phyloP scores from a whole-genome alignment of 129 eudicot genomes.

The Lactuca sativa region DNA sequence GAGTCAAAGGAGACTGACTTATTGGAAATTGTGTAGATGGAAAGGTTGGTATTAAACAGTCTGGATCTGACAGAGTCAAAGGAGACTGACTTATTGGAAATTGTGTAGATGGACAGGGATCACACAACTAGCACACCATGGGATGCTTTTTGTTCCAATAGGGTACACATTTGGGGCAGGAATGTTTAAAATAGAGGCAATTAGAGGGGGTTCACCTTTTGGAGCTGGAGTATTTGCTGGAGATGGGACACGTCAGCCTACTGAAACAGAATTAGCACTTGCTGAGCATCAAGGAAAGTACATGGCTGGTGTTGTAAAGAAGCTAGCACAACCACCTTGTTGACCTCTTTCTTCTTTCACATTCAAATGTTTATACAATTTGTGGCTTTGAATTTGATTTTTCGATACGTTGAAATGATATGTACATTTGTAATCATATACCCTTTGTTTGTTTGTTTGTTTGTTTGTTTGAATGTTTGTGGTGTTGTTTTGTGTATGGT shows the following conservation, averaged over 20 bases:
- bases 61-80: too few relatives aligned
- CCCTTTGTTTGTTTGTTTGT: not conserved
- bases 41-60: slow-evolving; percentile 40
- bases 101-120: slow-evolving; percentile 85
- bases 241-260: slow-evolving; percentile 80
- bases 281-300: slow-evolving; percentile 98
- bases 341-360: slow-evolving; percentile 28
- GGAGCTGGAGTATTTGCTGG: slow-evolving; percentile 98
- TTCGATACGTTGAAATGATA: slow-evolving; percentile 2
- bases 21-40: slow-evolving; percentile 56
- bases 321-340: slow-evolving; percentile 43
- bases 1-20: too few relatives aligned
- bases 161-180: slow-evolving; percentile 95
- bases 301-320: slow-evolving; percentile 81
- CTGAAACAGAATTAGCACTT: slow-evolving; percentile 76
- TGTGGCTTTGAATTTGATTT: slow-evolving; percentile 19
- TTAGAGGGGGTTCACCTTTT: slow-evolving; percentile 79
- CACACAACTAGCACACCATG: slow-evolving; percentile 88
- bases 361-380: not conserved
- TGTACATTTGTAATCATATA: slow-evolving; percentile 23
- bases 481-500: slow-evolving; percentile 17
- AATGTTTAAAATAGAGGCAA: slow-evolving; percentile 84
- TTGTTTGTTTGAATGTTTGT: slow-evolving; percentile 20
- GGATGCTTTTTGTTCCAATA: slow-evolving; percentile 90
- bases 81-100: not conserved